Conservation (phyloP, 345 rosid species). For the Eucalyptus marginata region DNA sequence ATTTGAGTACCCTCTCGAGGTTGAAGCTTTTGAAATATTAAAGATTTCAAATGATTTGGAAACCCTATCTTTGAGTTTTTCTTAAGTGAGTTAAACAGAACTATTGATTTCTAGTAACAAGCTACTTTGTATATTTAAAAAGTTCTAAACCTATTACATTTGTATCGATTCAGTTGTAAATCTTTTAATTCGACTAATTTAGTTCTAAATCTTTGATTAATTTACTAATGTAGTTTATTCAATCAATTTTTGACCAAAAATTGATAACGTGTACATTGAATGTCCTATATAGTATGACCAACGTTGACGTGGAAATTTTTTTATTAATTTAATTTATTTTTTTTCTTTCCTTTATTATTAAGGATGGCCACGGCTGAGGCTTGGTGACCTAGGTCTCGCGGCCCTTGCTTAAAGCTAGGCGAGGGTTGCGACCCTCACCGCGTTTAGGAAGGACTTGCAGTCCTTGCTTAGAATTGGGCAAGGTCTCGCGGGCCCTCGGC, state of each 20-base stretch:
- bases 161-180: too few relatives aligned
- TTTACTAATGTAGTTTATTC: too few relatives aligned
- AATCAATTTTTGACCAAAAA: not conserved
- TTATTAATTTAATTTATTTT: too few relatives aligned
- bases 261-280: not conserved
- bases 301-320: too few relatives aligned
- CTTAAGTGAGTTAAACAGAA: not conserved
- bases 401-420: not conserved
- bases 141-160: not conserved
- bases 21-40: not conserved
- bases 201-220: too few relatives aligned
- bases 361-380: not conserved
- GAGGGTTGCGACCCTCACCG: too few relatives aligned
- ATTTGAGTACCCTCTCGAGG: not conserved
- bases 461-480: not conserved
- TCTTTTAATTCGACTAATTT: too few relatives aligned
- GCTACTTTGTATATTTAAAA: not conserved
- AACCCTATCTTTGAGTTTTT: not conserved
- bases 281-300: not conserved
- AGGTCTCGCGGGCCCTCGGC: not conserved
- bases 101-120: not conserved
- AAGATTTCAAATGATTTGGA: not conserved
- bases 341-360: not conserved
- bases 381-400: not conserved
- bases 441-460: not conserved